These are phyloP conservation scores for Fusarium incarnatum DNA, from an alignment of 2,329 filamentous ascomycete species.

Conservation along the genomic window DNA sequence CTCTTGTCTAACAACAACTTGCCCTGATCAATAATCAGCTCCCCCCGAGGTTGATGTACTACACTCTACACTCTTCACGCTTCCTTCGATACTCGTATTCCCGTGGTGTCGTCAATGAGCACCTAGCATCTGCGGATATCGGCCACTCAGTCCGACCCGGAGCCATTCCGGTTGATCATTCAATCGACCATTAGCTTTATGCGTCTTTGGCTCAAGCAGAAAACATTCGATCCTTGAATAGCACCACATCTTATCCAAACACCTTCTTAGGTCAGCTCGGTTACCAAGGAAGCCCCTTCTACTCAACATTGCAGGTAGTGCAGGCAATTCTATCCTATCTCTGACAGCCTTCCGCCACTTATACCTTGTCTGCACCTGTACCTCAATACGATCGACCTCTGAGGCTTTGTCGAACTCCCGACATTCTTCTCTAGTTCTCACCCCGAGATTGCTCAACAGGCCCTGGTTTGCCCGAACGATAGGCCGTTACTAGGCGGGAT, in stretches of 20 bases:
- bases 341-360: not conserved
- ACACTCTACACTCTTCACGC: not conserved
- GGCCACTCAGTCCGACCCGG: not conserved
- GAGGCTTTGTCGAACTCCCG: not conserved
- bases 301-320: not conserved
- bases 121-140: not conserved
- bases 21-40: slow-evolving; percentile 29
- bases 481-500: slow-evolving; percentile 11
- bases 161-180: not conserved
- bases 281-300: not conserved
- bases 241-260: not conserved
- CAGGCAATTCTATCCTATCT: not conserved
- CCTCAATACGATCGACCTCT: slow-evolving; percentile 1
- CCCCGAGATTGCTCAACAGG: not conserved
- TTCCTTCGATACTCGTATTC: not conserved
- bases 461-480: slow-evolving; percentile 1
- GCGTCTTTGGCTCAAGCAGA: not conserved
- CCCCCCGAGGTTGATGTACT: not conserved
- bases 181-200: not conserved
- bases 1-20: slow-evolving; percentile 25
- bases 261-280: not conserved
- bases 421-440: not conserved
- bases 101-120: slow-evolving; percentile 4
- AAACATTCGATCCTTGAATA: not conserved
- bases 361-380: not conserved